These are phyloP conservation scores for Monosporascus sp. DNA, from an alignment of 2,329 filamentous ascomycete genomes.

Conservation along the genomic window DNA sequence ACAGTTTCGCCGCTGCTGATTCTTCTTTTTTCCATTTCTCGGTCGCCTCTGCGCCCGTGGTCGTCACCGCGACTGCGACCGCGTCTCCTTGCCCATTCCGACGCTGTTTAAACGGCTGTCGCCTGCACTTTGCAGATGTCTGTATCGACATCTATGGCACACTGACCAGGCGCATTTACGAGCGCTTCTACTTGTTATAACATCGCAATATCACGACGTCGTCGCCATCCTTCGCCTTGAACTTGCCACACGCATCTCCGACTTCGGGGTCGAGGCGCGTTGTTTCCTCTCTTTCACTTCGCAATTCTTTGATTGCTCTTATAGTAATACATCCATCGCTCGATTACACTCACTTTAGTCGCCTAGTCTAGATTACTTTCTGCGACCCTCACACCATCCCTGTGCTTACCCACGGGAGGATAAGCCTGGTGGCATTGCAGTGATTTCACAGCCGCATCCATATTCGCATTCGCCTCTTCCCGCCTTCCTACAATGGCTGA, in stretches of 20 bases:
- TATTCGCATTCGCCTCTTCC: not conserved
- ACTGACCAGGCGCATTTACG: not conserved
- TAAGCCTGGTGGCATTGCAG: not conserved
- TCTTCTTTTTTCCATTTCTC: not conserved
- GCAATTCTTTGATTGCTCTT: no score
- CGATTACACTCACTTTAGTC: no score
- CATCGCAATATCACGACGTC: not conserved
- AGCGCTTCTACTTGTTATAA: not conserved
- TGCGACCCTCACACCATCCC: no score
- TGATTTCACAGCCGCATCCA: not conserved
- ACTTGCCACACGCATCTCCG: not conserved
- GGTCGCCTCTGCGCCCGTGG: not conserved
- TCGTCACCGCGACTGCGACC: not conserved
- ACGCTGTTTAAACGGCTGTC: not conserved
- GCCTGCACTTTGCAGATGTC: not conserved
- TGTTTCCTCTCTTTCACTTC: not conserved
- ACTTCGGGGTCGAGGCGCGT: not conserved
- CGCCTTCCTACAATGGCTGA: slow-evolving; percentile 40
- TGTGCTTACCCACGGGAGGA: no score
- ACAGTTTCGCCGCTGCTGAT: not conserved
- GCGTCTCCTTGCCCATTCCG: not conserved
- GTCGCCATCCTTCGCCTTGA: not conserved
- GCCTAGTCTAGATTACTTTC: no score
- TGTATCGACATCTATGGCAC: not conserved
- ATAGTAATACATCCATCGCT: no score